Base-by-base conservation (phyloP, 2,329 filamentous ascomycete genomes). In the Neonectria hederae region DNA sequence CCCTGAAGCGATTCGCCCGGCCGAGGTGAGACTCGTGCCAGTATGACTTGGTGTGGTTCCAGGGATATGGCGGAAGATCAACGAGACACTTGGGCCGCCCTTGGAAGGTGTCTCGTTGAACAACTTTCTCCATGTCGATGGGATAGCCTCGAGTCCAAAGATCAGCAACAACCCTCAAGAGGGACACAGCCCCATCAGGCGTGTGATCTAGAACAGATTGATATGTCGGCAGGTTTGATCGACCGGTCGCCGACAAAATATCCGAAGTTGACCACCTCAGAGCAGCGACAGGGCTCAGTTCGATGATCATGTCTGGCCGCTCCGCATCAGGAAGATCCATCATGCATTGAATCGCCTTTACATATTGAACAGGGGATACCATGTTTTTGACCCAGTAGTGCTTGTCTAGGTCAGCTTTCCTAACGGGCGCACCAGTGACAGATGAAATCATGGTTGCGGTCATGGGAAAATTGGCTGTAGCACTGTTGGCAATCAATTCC, bases 11-110 rank as follows among this genome's bases (percentile, higher is more conserved):
- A 51, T 80, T 80, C 11, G 80, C 77, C 14, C 74, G 70, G 21
- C 82, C 82, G 2, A 84, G 69, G 43, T 83, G 81, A 1, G 83
- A 83, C 63, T 88, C 85, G 63, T 84, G 80, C 85, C 86, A 87
- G 70, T 86, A 86, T 1, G 72, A 76, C 26, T 80, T 83, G 26
- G 76, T 74, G 62, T 87, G 85, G 30, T 87, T 85, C 85, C 86
- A 88, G 2, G 83, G 80, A 63, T 87, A 87, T 1, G 80, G 77
- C 2, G 86, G 86, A 32, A 88, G 72, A 62, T 83, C 80, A 1
- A 77, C 69, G 3, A 87, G 74, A 21, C 80, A 80, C 57, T 75
- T 76, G n/a, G 71, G 70, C 4, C 40, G 57, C 8, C 32, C n/a
- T 14, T 65, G 59, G 11, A 54, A 43, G 7, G 63, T 45, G 1